phyloP scores from a whole-genome alignment of 495 filamentous ascomycete genomes.

The Halenospora varia region DNA sequence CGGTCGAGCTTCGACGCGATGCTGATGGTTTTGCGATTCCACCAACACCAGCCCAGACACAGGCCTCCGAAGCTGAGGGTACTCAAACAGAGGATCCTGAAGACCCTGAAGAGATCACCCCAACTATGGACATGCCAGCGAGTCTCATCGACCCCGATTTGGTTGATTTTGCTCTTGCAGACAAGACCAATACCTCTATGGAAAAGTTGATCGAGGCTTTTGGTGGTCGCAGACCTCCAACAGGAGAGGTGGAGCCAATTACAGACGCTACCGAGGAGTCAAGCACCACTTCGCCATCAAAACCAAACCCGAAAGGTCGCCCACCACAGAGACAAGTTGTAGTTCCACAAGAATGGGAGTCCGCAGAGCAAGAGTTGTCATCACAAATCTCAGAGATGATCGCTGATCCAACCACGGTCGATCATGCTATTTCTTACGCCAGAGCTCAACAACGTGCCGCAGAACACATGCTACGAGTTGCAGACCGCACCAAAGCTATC shows the following conservation, averaged over 20 bases:
- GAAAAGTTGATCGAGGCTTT: constrained; percentile 7
- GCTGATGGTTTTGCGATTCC: constrained; percentile 54
- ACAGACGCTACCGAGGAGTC: constrained; percentile 1
- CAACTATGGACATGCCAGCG: constrained; percentile 13
- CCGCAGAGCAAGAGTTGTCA: constrained; percentile 43
- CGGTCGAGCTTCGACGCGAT: constrained; percentile 35
- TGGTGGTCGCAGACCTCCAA: background rate
- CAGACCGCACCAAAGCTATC: constrained; percentile 24
- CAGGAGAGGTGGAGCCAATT: constrained; percentile 3
- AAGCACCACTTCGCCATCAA: no score
- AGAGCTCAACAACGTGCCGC: constrained; percentile 35
- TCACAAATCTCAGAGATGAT: constrained; percentile 45
- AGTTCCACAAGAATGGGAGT: constrained; percentile 40
- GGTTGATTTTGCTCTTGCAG: constrained; percentile 6
- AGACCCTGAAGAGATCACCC: background rate
- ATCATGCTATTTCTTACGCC: constrained; percentile 40
- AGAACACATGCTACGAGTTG: constrained; percentile 30
- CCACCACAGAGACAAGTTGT: constrained; percentile 21
- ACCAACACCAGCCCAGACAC: constrained; percentile 16
- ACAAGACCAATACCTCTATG: background rate
- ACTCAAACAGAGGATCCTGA: background rate
- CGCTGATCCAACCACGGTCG: constrained; percentile 40
- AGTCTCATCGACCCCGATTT: constrained; percentile 34
- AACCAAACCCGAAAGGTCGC: no score
- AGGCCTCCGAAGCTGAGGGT: no score